These are phyloP conservation scores for Boletus smithii DNA, from an alignment of 1,284 basidiomycete genomes.

Conservation along the genomic window DNA sequence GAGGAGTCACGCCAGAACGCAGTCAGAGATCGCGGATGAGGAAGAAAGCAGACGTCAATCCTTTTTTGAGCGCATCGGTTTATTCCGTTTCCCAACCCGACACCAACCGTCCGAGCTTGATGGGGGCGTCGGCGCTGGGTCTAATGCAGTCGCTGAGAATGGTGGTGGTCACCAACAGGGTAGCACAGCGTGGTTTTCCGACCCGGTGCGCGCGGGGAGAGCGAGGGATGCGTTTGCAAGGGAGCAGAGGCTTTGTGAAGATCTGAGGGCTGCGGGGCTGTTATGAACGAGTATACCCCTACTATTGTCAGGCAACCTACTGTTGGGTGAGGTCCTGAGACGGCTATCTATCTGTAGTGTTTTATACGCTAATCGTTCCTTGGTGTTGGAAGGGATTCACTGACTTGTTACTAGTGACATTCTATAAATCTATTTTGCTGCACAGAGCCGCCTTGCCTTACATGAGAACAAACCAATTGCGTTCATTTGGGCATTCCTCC, in stretches of 20 bases:
- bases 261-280: slow-evolving; percentile 64
- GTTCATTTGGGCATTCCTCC: neutral
- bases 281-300: slow-evolving; percentile 36
- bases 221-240: slow-evolving; percentile 44
- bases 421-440: slow-evolving; percentile 13
- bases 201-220: slow-evolving; percentile 44
- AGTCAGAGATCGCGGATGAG: slow-evolving; percentile 25
- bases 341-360: slow-evolving; percentile 9
- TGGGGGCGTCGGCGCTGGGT: slow-evolving; percentile 1
- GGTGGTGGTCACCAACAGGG: slow-evolving; percentile 7
- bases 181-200: slow-evolving; percentile 34
- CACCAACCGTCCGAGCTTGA: slow-evolving; percentile 15
- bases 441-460: neutral
- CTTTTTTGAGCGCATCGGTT: slow-evolving; percentile 29
- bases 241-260: slow-evolving; percentile 47
- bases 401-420: slow-evolving; percentile 12
- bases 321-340: neutral
- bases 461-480: neutral
- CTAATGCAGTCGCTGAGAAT: slow-evolving; percentile 9
- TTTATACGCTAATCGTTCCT: slow-evolving; percentile 21
- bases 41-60: slow-evolving; percentile 26
- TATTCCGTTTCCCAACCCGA: slow-evolving; percentile 17
- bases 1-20: slow-evolving; percentile 22
- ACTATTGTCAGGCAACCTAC: neutral
- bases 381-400: slow-evolving; percentile 1